A percentile compares a stretch with the other conserved stretches of the same genome.
These are phyloP conservation scores for Macrotyloma uniflorum DNA, from an alignment of 306 rosid species.

Conservation along the genomic window DNA sequence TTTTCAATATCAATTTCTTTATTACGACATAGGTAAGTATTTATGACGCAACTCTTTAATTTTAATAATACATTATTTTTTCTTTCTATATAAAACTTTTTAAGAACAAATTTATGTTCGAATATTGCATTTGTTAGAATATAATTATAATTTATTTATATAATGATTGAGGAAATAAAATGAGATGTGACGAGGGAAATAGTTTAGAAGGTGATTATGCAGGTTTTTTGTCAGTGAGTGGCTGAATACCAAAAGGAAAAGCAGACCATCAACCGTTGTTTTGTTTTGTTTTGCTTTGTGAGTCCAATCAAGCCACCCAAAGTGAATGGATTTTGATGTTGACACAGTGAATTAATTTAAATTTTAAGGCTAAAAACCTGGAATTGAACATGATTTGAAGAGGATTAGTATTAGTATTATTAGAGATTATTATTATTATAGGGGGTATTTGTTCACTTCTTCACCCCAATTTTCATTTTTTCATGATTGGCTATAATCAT, in stretches of 20 bases:
- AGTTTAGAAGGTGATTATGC: slow-evolving; percentile 37
- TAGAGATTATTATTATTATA: not conserved
- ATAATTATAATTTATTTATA: not conserved
- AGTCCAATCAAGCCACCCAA: slow-evolving; percentile 23
- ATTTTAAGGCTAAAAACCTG: not conserved
- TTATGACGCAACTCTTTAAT: slow-evolving; percentile 8
- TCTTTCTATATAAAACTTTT: not conserved
- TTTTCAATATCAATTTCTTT: not conserved
- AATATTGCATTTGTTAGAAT: not conserved
- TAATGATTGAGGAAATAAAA: slow-evolving; percentile 27
- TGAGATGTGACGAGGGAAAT: slow-evolving; percentile 30
- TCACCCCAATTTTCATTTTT: slow-evolving; percentile 34
- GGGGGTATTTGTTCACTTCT: slow-evolving; percentile 36
- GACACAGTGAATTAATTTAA: slow-evolving; percentile 33
- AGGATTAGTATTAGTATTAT: not conserved
- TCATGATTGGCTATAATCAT: slow-evolving; percentile 51
- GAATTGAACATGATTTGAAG: slow-evolving; percentile 4
- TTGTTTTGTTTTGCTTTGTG: slow-evolving; percentile 33
- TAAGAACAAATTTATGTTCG: not conserved
- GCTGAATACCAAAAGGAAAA: slow-evolving; percentile 44
- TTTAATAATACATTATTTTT: not conserved
- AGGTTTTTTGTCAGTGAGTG: slow-evolving; percentile 48
- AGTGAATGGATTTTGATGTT: slow-evolving; percentile 56
- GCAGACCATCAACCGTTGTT: slow-evolving; percentile 18
- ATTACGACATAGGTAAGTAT: slow-evolving; percentile 6